Evolutionary conservation across 2,329 filamentous ascomycete genomes (phyloP).

Genomic region (Ilyonectria sp.): DNA sequence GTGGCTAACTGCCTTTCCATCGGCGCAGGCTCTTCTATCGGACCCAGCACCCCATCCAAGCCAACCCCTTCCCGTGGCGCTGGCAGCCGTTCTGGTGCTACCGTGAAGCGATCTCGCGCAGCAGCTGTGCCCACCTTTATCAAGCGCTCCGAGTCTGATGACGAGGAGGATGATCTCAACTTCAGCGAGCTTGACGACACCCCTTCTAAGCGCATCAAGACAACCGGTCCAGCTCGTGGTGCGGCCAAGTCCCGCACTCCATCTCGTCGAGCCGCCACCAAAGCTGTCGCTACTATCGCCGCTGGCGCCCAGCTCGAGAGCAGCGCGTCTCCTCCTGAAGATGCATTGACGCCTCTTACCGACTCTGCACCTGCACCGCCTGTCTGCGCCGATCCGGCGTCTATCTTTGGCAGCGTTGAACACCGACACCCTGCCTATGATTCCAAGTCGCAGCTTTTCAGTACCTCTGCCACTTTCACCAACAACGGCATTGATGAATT

Average conservation of each 20-base stretch:
- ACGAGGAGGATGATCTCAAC: constrained; percentile 49
- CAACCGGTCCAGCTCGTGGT: constrained; percentile 40
- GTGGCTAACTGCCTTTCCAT: constrained; percentile 59
- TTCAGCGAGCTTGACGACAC: constrained; percentile 55
- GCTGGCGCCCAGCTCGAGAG: constrained; percentile 47
- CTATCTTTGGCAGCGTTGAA: constrained; percentile 45
- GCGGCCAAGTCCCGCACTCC: constrained; percentile 44
- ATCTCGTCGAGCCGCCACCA: constrained; percentile 51
- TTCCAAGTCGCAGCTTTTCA: constrained; percentile 5
- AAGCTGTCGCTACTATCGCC: constrained; percentile 54
- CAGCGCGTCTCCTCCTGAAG: constrained; percentile 48
- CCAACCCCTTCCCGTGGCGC: constrained; percentile 37
- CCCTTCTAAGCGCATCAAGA: constrained; percentile 55
- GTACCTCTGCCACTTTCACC: constrained; percentile 19
- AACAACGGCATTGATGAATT: constrained; percentile 29
- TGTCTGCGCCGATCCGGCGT: constrained; percentile 4
- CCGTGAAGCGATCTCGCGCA: constrained; percentile 45
- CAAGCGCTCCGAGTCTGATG: constrained; percentile 48
- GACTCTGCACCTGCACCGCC: not conserved
- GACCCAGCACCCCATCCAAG: constrained; percentile 51
- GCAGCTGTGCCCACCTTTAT: constrained; percentile 37
- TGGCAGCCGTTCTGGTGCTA: constrained; percentile 46
- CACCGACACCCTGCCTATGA: constrained; percentile 27
- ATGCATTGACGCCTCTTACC: constrained; percentile 28
- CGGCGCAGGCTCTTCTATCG: constrained; percentile 42